phyloP scores from a whole-genome alignment of 352 stramenopile species.

The Phytophthora gonapodyides region DNA sequence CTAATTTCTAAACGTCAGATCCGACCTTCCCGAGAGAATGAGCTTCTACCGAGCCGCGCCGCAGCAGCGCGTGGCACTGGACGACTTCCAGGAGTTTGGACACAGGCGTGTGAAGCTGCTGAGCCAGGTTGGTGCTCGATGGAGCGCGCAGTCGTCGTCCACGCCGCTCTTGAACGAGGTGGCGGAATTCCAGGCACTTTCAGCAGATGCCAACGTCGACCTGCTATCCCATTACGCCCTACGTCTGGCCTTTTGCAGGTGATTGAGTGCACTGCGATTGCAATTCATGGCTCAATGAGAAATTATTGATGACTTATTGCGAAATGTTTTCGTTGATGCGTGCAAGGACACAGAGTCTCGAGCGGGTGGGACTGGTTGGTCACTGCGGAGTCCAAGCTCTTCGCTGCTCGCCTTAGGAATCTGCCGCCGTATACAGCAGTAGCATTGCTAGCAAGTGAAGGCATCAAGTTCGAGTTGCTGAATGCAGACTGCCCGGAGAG shows the following conservation, averaged over 20 bases:
- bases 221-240: constrained; percentile 53
- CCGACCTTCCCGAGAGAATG: too few species aligned
- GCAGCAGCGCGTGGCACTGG: constrained; percentile 87
- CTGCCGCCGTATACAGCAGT: constrained; percentile 31
- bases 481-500: constrained; percentile 18
- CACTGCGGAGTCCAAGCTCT: constrained; percentile 51
- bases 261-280: constrained; percentile 5
- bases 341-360: constrained; percentile 38
- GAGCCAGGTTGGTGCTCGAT: constrained; percentile 23
- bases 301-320: constrained; percentile 4
- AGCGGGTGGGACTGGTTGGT: constrained; percentile 61
- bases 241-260: constrained; percentile 62
- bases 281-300: neutral
- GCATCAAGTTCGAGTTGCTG: constrained; percentile 36
- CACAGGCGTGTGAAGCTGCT: constrained; percentile 74
- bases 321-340: constrained; percentile 7
- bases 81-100: constrained; percentile 93
- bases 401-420: constrained; percentile 34
- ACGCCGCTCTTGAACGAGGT: constrained; percentile 7
- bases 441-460: constrained; percentile 39
- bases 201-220: constrained; percentile 29
- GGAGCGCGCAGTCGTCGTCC: neutral
- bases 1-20: neutral
- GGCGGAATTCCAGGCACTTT: constrained; percentile 25
- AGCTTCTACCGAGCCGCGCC: constrained; percentile 89